Percentiles rank a stretch among this genome's conserved stretches.
Conservation (phyloP, 2,329 filamentous ascomycete species). For the Microsporum canis region DNA sequence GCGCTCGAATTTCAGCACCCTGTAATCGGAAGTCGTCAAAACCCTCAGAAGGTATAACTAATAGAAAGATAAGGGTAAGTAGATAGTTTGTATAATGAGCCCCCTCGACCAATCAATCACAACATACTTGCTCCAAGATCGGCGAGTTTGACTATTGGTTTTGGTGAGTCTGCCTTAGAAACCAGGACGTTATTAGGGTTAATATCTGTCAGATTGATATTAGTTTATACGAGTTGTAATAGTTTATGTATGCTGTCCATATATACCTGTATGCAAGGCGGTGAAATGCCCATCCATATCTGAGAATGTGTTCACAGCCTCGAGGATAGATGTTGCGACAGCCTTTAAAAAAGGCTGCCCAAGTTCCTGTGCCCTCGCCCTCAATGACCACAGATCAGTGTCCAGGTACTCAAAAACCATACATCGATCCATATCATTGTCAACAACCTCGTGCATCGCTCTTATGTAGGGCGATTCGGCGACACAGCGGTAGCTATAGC, state of each 20-base stretch:
- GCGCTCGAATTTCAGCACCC: conserved; percentile 10
- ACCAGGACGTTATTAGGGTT: conserved; percentile 13
- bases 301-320: conserved; percentile 10
- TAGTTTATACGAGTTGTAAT: neutral
- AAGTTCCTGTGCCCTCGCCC: neutral
- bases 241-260: neutral
- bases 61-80: neutral
- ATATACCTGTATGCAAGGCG: conserved; percentile 10
- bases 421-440: conserved; percentile 11
- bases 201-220: conserved; percentile 5
- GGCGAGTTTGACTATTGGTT: conserved; percentile 8
- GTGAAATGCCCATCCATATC: conserved; percentile 12
- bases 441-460: conserved; percentile 7
- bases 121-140: conserved; percentile 9
- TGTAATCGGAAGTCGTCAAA: conserved; percentile 4
- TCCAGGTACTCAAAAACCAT: conserved; percentile 13
- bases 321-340: conserved; percentile 8
- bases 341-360: conserved; percentile 5
- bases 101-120: neutral
- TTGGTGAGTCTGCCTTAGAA: conserved; percentile 3
- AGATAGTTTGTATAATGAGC: neutral
- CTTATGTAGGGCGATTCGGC: conserved; percentile 7
- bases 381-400: conserved; percentile 11
- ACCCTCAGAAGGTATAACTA: conserved; percentile 8
- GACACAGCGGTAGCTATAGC: conserved; percentile 8